Base-by-base conservation (phyloP, 192 early-diverging fungal genomes). In the Tieghemiomyces parasiticus region DNA sequence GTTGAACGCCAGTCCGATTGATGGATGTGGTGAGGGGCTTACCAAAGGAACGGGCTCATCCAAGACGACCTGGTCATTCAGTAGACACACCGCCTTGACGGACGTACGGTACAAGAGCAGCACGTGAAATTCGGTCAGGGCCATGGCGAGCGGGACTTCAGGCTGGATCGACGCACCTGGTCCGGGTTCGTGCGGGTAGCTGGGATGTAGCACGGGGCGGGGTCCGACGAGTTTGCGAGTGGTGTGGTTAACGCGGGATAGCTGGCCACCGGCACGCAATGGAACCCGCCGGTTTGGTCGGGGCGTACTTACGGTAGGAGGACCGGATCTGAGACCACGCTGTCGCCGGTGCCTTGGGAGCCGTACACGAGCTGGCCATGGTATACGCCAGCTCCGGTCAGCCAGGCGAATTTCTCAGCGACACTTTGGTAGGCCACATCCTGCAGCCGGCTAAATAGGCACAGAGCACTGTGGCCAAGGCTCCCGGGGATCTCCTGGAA, bases 41-140 rank as follows among this genome's bases (percentile, higher is more conserved):
- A 86, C 87, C 71, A 91, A 52, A 3, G 77, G 74, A 46, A 95
- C 84, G 22, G 69, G 46, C 52, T 92, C 90, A 47, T 93, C 90
- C 64, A 81, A 95, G 3, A 85, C 85, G 42, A 91, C 78, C 63
- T 91, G 79, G 67, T 82, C 77, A 59, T 81, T 95, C 26, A 97
- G 75, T 49, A 80, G 77, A 62, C 80, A 86, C 48, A 97, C 74
- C 9, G 88, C 91, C 49, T 82, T 74, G 24, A 95, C 62, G 35
- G 79, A 77, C 62, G 84, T 76, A 32, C 80, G 76, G 67, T 91
- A 97, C 58, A 95, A 73, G 14, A 95, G 67, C 50, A 97, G 65
- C 60, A 88, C 85, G 58, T 97, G 94, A 61, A 92, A 93, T 58
- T 90, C 87, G 24, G 90, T 92, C 48, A 94, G 65, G 16, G 87